These are phyloP conservation scores for Parastagonospora avenae DNA, from an alignment of 2,329 filamentous ascomycete genomes.

Conservation along the genomic window DNA sequence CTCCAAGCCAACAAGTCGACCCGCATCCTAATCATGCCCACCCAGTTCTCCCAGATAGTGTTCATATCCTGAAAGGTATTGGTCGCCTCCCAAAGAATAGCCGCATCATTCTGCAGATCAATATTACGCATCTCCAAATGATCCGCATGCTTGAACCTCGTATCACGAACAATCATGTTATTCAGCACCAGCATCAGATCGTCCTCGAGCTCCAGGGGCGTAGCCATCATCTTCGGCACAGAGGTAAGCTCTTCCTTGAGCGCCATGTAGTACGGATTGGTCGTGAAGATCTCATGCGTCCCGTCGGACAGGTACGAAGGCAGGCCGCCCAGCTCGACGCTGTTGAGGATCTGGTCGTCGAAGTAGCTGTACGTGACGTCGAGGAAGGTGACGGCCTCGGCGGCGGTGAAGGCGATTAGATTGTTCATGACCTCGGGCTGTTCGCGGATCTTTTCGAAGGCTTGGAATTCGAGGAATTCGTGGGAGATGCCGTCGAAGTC, in stretches of 20 bases:
- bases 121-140: not conserved
- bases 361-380: conserved; percentile 6
- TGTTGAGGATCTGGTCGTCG: conserved; percentile 11
- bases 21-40: conserved; percentile 4
- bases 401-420: conserved; percentile 8
- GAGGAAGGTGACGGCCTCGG: conserved; percentile 7
- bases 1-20: conserved; percentile 14
- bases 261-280: conserved; percentile 3
- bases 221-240: conserved; percentile 3
- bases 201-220: conserved; percentile 8
- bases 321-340: conserved; percentile 6
- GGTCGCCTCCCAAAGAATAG: not conserved
- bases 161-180: not conserved
- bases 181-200: conserved; percentile 1
- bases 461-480: conserved; percentile 3
- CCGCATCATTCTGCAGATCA: not conserved
- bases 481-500: not conserved
- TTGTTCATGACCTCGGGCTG: conserved; percentile 13
- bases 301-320: not conserved
- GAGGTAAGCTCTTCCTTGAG: conserved; percentile 5
- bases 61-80: conserved; percentile 1
- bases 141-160: not conserved
- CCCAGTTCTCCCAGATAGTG: conserved; percentile 7
- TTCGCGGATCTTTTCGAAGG: conserved; percentile 9
- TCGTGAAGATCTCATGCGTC: not conserved